A percentile compares a stretch with the other conserved stretches of the same genome.
These are phyloP conservation scores for Sugiyamaella mastotermitis DNA, from an alignment of 805 yeast genomes.

Conservation along the genomic window DNA sequence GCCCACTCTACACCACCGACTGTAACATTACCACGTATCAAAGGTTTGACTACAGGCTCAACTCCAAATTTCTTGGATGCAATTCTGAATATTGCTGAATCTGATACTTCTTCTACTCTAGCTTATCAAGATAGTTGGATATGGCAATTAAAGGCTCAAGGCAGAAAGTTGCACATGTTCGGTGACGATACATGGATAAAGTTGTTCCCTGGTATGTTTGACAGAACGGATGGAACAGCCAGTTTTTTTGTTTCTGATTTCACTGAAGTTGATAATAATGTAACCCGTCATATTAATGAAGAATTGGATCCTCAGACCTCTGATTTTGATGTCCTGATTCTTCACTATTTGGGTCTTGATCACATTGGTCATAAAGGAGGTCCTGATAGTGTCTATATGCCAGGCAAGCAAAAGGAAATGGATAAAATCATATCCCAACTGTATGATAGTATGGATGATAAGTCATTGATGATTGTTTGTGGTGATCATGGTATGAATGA, in stretches of 20 bases:
- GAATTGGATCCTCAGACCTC: constrained; percentile 38
- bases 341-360: constrained; percentile 91
- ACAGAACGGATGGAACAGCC: constrained; percentile 73
- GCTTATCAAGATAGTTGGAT: constrained; percentile 84
- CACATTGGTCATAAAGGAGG: constrained; percentile 99
- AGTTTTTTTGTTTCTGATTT: constrained; percentile 94
- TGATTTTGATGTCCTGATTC: constrained; percentile 77
- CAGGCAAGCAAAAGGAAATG: constrained; percentile 79
- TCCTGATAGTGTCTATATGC: constrained; percentile 74
- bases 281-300: constrained; percentile 72
- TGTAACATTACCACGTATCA: constrained; percentile 88
- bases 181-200: constrained; percentile 99
- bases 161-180: constrained; percentile 63
- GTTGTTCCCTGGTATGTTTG: constrained; percentile 69
- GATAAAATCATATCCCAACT: constrained; percentile 56
- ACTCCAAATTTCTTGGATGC: constrained; percentile 94
- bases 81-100: constrained; percentile 87
- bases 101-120: constrained; percentile 64
- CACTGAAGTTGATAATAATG: constrained; percentile 89
- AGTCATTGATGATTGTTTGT: constrained; percentile 64
- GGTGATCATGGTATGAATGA: constrained; percentile 99
- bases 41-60: constrained; percentile 91
- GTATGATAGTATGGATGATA: constrained; percentile 37
- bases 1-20: constrained; percentile 95
- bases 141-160: constrained; percentile 46